These are phyloP conservation scores for Pyrus bretschneideri DNA, from an alignment of 306 rosid genomes.

Conservation along the genomic window DNA sequence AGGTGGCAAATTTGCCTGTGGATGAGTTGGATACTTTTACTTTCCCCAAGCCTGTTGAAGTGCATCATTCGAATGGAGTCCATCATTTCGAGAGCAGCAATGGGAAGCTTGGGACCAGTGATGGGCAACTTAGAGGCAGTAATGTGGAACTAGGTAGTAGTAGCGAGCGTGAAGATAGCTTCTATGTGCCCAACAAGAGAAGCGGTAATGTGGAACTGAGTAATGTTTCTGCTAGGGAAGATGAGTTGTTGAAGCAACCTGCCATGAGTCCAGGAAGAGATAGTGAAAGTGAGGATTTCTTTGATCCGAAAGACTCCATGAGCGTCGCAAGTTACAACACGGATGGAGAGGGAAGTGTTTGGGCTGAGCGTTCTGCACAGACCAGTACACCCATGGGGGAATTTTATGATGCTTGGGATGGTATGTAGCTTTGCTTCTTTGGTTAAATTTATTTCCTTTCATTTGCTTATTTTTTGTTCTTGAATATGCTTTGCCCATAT, in stretches of 20 bases:
- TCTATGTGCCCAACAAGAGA: conserved; percentile 30
- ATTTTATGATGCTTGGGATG: conserved; percentile 91
- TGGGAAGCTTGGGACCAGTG: conserved; percentile 16
- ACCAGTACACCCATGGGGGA: conserved; percentile 42
- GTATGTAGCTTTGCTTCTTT: conserved; percentile 28
- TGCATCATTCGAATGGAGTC: conserved; percentile 27
- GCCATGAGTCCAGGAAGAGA: conserved; percentile 36
- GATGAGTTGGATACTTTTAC: conserved; percentile 31
- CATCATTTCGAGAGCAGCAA: conserved; percentile 24
- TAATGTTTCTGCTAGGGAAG: conserved; percentile 24
- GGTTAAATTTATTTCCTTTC: not conserved
- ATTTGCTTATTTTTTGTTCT: not conserved
- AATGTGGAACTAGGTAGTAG: conserved; percentile 27
- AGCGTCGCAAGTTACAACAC: conserved; percentile 52
- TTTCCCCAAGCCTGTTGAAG: conserved; percentile 29
- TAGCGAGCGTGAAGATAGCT: conserved; percentile 11
- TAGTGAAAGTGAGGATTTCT: conserved; percentile 62
- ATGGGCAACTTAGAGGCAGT: conserved; percentile 18
- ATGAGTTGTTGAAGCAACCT: conserved; percentile 16
- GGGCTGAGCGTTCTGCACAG: conserved; percentile 37
- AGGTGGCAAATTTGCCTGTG: conserved; percentile 34
- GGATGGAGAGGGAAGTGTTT: conserved; percentile 70
- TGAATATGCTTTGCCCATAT: not conserved
- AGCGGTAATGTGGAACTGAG: conserved; percentile 19
- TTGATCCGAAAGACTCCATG: conserved; percentile 70